Base-by-base conservation (phyloP, 371 early-diverging fungal genomes). In the Mortierella sp. region DNA sequence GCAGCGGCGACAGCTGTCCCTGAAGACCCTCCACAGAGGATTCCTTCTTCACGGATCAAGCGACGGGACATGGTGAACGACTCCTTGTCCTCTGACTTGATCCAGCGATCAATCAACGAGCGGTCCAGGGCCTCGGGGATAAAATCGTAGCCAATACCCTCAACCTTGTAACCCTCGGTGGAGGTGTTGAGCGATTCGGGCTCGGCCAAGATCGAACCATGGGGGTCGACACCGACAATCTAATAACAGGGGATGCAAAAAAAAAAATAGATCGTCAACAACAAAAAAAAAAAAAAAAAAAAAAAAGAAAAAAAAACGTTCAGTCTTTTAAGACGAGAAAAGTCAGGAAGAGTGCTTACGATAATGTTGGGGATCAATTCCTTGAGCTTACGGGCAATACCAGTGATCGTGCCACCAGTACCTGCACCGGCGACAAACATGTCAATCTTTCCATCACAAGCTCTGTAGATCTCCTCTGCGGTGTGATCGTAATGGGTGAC, bases 131-230 rank as follows among this genome's bases (percentile, higher is more conserved):
- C 94, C 56, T 95, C 89, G 29, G 98, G 97, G 68, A 98, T 88
- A 81, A 97, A 98, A 82, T 98, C 97, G 76, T 98, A 96, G 28
- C 98, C 97, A 51, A 98, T 96, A 62, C 97, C 98, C 86, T 98
- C 97, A 43, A 96, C 96, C 82, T 88, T 84, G 70, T 90, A 89
- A 26, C 81, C 68, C 25, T 80, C 77, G 45, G 65, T 81, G 4
- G 73, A 75, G 11, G 77, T 73, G 86, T 96, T 95, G 57, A 96
- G 87, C 25, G 84, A 68, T 46, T 94, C 94, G 46, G 96, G 96
- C 55, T 84, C 84, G 26, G 98, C 98, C 51, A 98, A 87, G 74
- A 96, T 94, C 26, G 96, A 96, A 47, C 96, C 96, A 57, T 89
- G 74, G 37, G 97, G 97, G 82, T 97, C 98, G 23, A 95, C 94